Base-by-base conservation (phyloP, 2,329 filamentous ascomycete genomes). In the Aureobasidium sp. region DNA sequence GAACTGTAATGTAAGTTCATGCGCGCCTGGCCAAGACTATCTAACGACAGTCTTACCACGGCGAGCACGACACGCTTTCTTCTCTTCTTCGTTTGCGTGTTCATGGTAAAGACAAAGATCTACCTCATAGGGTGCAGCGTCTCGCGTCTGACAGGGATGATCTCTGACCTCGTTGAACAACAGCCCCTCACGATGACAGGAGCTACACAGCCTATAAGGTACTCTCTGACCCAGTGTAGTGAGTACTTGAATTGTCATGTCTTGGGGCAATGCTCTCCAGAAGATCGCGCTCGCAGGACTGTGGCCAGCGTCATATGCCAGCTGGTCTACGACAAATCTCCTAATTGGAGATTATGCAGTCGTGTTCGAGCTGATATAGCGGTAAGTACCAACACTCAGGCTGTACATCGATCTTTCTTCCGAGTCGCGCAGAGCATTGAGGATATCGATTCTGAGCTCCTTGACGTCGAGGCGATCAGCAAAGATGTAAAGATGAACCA, bases 251-350 rank as follows among this genome's bases (percentile, higher is more conserved):
- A 41, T n/a, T 3, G 37, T 13, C 13, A 41, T n/a, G 15, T 41
- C 37, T 3, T 41, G 37, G n/a, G 37, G 37, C n/a, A 41, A 2
- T 2, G 17, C 4, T 5, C 13, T 5, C 37, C 37, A 41, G 37
- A 41, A 41, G 2, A 1, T 7, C 13, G 3, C 1, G 5, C n/a
- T 5, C 3, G 5, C 37, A 3, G n/a, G 1, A 3, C 5, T 41
- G 37, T 41, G 37, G 1, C n/a, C 2, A 7, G 37, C 3, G 7
- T n/a, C 13, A 41, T 41, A 41, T 5, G 37, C 37, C 8, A 41
- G 5, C 13, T 3, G 3, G 7, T 41, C 13, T 13, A 41, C 37
- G 8, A 8, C 13, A 5, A 41, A n/a, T 41, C n/a, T 41, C 7
- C 37, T 41, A 15, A 41, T 13, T 3, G 37, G 37, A 1, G 37